Evolutionary conservation across 345 rosid species (phyloP).

Genomic region (Brassica incana): DNA sequence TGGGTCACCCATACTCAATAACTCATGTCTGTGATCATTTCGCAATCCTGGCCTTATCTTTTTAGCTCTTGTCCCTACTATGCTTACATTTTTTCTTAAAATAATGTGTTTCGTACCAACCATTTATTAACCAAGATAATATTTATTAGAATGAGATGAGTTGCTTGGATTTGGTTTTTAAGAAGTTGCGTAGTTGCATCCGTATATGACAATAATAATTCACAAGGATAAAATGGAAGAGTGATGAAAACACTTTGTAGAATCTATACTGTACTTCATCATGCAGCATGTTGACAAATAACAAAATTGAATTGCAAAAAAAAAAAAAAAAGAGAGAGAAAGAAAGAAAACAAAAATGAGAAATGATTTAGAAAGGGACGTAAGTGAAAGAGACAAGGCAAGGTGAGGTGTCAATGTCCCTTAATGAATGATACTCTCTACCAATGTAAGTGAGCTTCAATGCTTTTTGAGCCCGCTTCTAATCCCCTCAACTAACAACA

Average conservation of each 20-base stretch:
- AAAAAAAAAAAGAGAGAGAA: conserved; percentile 6
- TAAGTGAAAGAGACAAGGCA: conserved; percentile 30
- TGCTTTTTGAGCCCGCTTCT: conserved; percentile 33
- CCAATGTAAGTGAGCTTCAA: conserved; percentile 32
- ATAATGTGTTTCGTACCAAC: neutral
- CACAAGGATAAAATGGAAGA: conserved; percentile 1
- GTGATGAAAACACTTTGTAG: neutral
- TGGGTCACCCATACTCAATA: conserved; percentile 29
- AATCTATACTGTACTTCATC: conserved; percentile 1
- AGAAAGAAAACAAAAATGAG: conserved; percentile 25
- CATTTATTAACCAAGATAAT: conserved; percentile 6
- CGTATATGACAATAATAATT: neutral
- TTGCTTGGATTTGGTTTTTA: neutral
- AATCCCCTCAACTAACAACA: conserved; percentile 29
- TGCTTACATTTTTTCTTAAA: neutral
- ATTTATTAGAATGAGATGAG: neutral
- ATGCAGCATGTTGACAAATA: conserved; percentile 27
- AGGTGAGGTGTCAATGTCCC: conserved; percentile 39
- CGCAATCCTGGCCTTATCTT: conserved; percentile 31
- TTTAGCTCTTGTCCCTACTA: conserved; percentile 28
- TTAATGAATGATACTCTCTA: conserved; percentile 31
- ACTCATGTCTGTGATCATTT: conserved; percentile 19
- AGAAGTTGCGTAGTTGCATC: neutral
- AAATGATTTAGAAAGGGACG: conserved; percentile 23
- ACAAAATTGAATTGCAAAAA: neutral